Evolutionary conservation across 2,329 filamentous ascomycete genomes (phyloP), one percentile per base, ranked within the genome.

Genomic region (Penicillium rolfsii): DNA sequence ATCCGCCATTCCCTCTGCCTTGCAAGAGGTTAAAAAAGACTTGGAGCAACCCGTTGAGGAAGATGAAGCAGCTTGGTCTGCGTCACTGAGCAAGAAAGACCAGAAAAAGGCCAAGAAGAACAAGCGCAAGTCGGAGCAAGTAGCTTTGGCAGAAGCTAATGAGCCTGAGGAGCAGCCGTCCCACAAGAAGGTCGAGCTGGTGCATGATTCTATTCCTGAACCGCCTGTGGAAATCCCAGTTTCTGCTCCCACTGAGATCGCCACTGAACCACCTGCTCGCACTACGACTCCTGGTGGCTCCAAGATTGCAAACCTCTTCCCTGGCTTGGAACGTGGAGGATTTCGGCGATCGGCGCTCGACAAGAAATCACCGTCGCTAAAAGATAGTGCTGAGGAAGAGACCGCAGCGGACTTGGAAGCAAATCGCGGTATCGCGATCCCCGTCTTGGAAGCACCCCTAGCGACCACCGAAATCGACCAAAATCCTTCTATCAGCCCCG

Each of bases 361-460:
- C 26, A 64, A 67, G 46, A 55, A 61, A 49, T 55, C 65, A 52
- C 57, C 63, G 68, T 67, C 66, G 64, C 67, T 68, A 74, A 75
- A 77, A 73, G 71, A 76, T 73, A 64, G 76, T 73, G 73, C 73
- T 71, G 70, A 77, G 73, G 72, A 79, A 76, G 71, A 76, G 74
- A 71, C 73, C 57, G 57, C 38, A 63, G 63, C 63, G 64, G 70
- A 67, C 45, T 61, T 61, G 58, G 63, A 67, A 69, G 65, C 70
- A 55, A 74, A 78, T 71, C 77, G 80, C 62, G 80, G 82, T 60
- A 80, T 77, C 64, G 80, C 75, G 64, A 74, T 80, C 62, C 75
- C 79, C 63, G 72, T 80, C 60, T 74, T 74, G 62, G 81, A 82
- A 67, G 79, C 81, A 54, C 77, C 79, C 43, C 68, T 76, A 38